Conservation (phyloP, 768 basidiomycete species). For the Leccinum fibrillosum region DNA sequence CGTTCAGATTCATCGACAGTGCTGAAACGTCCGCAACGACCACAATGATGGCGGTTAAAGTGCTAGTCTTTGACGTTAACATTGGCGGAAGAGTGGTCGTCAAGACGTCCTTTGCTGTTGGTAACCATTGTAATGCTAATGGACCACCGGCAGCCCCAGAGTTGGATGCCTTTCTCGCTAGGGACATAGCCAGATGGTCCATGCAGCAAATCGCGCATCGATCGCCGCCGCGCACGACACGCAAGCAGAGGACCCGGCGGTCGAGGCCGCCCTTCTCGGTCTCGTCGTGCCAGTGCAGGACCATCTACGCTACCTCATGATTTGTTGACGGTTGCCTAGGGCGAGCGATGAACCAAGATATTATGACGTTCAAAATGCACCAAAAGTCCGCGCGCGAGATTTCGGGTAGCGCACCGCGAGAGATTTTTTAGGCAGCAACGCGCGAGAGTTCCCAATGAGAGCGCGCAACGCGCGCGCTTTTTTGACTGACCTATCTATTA, state of each 20-base stretch:
- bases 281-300: conserved; percentile 39
- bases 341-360: conserved; percentile 46
- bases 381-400: too few relatives aligned
- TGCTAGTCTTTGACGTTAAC: conserved; percentile 77
- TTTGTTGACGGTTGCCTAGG: conserved; percentile 52
- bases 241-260: conserved; percentile 46
- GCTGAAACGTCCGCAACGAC: conserved; percentile 43
- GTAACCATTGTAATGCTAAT: conserved; percentile 38
- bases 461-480: too few relatives aligned
- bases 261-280: conserved; percentile 50
- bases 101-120: conserved; percentile 71
- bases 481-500: too few relatives aligned
- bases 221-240: conserved; percentile 16
- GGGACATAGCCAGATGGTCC: conserved; percentile 55
- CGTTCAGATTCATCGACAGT: conserved; percentile 51
- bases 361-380: too few relatives aligned
- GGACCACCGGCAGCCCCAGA: conserved; percentile 40
- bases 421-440: too few relatives aligned
- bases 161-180: conserved; percentile 61
- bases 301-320: conserved; percentile 66
- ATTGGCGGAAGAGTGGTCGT: conserved; percentile 48
- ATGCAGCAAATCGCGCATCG: conserved; percentile 37
- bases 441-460: too few relatives aligned
- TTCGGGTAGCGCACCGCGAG: too few relatives aligned
- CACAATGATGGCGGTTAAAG: conserved; percentile 70